Evolutionary conservation across 2,329 filamentous ascomycete genomes (phyloP).

Genomic region (Coniochaeta sp.): DNA sequence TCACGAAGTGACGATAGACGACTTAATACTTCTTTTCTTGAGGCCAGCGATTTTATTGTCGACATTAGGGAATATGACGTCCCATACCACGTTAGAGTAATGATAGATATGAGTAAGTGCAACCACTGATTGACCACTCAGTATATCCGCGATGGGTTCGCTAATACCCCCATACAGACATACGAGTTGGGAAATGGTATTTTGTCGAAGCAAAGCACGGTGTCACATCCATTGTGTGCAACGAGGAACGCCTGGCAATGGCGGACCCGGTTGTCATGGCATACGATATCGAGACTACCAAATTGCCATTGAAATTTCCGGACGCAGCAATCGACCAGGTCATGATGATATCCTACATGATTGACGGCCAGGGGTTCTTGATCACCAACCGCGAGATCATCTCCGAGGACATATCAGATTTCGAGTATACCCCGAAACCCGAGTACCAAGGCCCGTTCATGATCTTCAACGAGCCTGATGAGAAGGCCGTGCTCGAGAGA

Average conservation of each 20-base stretch:
- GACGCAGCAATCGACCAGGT: constrained; percentile 92
- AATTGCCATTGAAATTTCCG: constrained; percentile 91
- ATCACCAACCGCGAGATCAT: constrained; percentile 98
- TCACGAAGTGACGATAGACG: constrained; percentile 72
- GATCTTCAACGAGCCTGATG: constrained; percentile 96
- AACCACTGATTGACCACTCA: not conserved
- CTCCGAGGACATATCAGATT: constrained; percentile 93
- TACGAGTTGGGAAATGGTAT: constrained; percentile 96
- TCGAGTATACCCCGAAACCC: constrained; percentile 95
- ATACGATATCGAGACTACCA: constrained; percentile 98
- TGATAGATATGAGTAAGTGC: constrained; percentile 76
- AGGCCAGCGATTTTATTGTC: constrained; percentile 94
- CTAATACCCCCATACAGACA: constrained; percentile 51
- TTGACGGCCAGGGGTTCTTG: constrained; percentile 93
- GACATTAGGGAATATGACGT: constrained; percentile 99
- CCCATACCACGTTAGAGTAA: constrained; percentile 96
- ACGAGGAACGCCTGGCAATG: constrained; percentile 81
- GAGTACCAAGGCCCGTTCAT: constrained; percentile 95
- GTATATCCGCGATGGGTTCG: not conserved
- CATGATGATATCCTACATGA: constrained; percentile 99
- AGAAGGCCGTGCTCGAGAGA: constrained; percentile 78
- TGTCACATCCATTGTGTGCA: constrained; percentile 70
- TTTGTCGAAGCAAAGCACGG: constrained; percentile 92
- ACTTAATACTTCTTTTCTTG: constrained; percentile 66
- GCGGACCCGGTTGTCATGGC: constrained; percentile 97